A percentile compares a stretch with the other conserved stretches of the same genome.
These are phyloP conservation scores for Mucor circinelloides DNA, from an alignment of 371 early-diverging fungal species.

Conservation along the genomic window DNA sequence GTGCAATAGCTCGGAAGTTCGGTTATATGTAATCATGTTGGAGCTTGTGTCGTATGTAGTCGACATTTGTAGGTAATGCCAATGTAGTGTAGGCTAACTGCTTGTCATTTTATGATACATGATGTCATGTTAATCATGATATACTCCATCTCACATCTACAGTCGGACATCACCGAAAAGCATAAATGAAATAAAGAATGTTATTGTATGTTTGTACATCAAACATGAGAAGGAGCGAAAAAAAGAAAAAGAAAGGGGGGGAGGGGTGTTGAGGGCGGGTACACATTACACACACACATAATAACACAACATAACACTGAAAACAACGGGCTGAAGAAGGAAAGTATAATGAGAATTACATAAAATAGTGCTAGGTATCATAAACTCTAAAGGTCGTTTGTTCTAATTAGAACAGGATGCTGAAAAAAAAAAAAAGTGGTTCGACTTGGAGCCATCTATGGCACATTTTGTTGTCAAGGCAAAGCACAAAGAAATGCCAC, in stretches of 20 bases:
- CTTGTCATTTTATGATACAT: neutral
- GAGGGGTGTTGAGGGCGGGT: neutral
- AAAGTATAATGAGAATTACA: neutral
- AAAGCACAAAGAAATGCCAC: neutral
- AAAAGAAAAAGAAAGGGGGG: neutral
- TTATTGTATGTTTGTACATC: conserved; percentile 1
- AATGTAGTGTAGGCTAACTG: neutral
- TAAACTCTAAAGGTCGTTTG: neutral
- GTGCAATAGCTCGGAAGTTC: conserved; percentile 12
- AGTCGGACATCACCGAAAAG: neutral
- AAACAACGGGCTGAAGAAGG: neutral
- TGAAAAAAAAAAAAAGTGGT: neutral
- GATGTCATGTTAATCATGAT: conserved; percentile 3
- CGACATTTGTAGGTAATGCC: neutral
- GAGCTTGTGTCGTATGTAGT: neutral
- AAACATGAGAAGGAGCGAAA: neutral
- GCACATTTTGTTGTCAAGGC: neutral
- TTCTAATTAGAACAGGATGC: neutral
- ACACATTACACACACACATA: neutral
- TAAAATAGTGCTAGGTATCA: neutral
- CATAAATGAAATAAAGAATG: neutral
- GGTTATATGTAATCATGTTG: conserved; percentile 2
- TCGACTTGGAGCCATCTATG: neutral
- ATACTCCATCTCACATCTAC: neutral
- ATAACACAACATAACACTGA: neutral